Base-by-base conservation (phyloP, 2,329 filamentous ascomycete genomes). In the Hypomyces perniciosus region DNA sequence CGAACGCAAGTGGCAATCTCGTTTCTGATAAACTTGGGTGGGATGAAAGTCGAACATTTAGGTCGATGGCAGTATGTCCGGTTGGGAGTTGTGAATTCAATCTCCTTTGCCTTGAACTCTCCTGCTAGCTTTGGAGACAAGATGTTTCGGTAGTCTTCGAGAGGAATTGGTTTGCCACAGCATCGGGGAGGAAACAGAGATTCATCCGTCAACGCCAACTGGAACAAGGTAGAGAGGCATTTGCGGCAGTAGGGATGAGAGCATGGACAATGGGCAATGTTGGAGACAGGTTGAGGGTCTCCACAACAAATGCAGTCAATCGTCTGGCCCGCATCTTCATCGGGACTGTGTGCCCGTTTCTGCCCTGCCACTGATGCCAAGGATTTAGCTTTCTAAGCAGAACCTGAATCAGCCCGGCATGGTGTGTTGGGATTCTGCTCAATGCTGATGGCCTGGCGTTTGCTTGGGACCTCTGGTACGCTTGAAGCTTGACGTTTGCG, bases 121-220 rank as follows among this genome's bases (percentile, higher is more conserved):
- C 59, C 54, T 0, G 70, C 50, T 0, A 78, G 42, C 1, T 69
- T 50, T 0, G 54, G 5, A 0, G 65, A 57, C 0, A 83, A 63
- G 43, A 75, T 67, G 1, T 57, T 37, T 0, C 59, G 61, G 29
- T 66, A 67, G 0, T 54, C 45, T 1, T 62, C 59, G 1, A 76
- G 44, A 0, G 69, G 60, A 5, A 83, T 75, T 0, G 60, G 51
- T 28, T 71, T 56, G 0, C 57, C 52, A 57, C 79, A 83, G 62
- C 80, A 84, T 2, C 69, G 68, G 0, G 80, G 78, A 0, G 80
- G 80, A 51, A 80, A 84, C 0, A 78, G 57, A 0, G 71, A 66
- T 50, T 83, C 76, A 53, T 81, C 75, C 0, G 51, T 63, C 26
- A 77, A 66, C 0, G 75, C 67, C 0, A 59, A 48, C 1, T 53